Conservation (phyloP, 768 basidiomycete species). For the Tylopilus sp. region DNA sequence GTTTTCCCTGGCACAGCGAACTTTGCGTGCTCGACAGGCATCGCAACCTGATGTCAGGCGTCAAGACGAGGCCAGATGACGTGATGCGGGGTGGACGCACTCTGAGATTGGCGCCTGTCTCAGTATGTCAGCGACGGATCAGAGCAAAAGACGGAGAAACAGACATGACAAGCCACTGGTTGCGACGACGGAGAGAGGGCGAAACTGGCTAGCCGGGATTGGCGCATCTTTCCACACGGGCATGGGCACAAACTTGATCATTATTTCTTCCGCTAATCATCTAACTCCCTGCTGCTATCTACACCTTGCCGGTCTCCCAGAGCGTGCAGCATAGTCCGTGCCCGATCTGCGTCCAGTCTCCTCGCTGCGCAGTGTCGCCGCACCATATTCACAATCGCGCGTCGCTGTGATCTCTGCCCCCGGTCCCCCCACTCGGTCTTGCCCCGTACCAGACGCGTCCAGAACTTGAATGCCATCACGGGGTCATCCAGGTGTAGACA, state of each 20-base stretch:
- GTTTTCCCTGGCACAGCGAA: slow-evolving; percentile 78
- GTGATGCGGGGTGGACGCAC: slow-evolving; percentile 40
- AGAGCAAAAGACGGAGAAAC: slow-evolving; percentile 21
- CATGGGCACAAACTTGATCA: too few relatives aligned
- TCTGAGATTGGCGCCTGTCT: slow-evolving; percentile 79
- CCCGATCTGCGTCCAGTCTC: slow-evolving; percentile 18
- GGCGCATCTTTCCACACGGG: too few relatives aligned
- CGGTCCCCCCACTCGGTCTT: slow-evolving; percentile 47
- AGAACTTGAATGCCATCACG: slow-evolving; percentile 56
- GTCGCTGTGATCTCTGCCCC: slow-evolving; percentile 44
- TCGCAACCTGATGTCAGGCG: slow-evolving; percentile 62
- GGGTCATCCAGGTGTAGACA: slow-evolving; percentile 50
- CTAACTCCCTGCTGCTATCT: too few relatives aligned
- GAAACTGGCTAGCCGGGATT: neutral
- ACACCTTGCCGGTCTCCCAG: slow-evolving; percentile 13
- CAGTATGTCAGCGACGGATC: slow-evolving; percentile 32
- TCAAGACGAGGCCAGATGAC: slow-evolving; percentile 21
- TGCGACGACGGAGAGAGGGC: neutral
- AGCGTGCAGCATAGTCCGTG: slow-evolving; percentile 19
- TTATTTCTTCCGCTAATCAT: too few relatives aligned
- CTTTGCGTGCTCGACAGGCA: slow-evolving; percentile 83
- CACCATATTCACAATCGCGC: slow-evolving; percentile 38
- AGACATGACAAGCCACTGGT: slow-evolving; percentile 34
- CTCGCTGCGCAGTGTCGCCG: slow-evolving; percentile 26
- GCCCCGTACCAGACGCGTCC: slow-evolving; percentile 45